Conservation (phyloP, 2,329 filamentous ascomycete species). For the Microdochium trichocladiopsis region DNA sequence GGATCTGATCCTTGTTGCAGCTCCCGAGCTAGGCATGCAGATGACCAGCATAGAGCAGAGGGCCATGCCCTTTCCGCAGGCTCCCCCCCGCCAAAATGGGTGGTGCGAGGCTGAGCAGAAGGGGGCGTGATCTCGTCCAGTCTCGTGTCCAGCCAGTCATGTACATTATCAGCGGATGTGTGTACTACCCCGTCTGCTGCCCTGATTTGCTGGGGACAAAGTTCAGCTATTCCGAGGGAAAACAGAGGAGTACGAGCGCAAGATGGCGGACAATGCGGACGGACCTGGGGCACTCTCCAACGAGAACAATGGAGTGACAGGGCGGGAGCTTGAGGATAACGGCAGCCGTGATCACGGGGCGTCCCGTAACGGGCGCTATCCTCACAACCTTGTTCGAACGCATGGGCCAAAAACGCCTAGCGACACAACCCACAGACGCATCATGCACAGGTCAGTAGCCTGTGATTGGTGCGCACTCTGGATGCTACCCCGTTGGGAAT, state of each 20-base stretch:
- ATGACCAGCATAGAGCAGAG: not conserved
- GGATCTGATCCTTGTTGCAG: not conserved
- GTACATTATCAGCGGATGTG: too few relatives aligned
- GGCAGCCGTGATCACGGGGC: not conserved
- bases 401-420: not conserved
- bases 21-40: not conserved
- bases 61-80: not conserved
- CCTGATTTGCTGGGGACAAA: too few relatives aligned
- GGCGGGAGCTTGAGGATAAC: not conserved
- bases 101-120: not conserved
- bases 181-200: too few relatives aligned
- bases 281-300: too few relatives aligned
- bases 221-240: not conserved
- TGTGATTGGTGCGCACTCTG: not conserved
- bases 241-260: not conserved
- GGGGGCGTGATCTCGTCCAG: not conserved
- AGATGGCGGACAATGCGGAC: too few relatives aligned
- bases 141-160: too few relatives aligned
- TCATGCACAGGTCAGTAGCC: not conserved
- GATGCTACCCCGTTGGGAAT: not conserved
- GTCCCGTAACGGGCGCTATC: not conserved
- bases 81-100: not conserved
- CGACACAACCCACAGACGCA: not conserved
- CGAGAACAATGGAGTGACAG: not conserved
- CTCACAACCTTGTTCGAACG: not conserved